These are phyloP conservation scores for Adansonia digitata DNA, from an alignment of 345 rosid species.

Conservation along the genomic window DNA sequence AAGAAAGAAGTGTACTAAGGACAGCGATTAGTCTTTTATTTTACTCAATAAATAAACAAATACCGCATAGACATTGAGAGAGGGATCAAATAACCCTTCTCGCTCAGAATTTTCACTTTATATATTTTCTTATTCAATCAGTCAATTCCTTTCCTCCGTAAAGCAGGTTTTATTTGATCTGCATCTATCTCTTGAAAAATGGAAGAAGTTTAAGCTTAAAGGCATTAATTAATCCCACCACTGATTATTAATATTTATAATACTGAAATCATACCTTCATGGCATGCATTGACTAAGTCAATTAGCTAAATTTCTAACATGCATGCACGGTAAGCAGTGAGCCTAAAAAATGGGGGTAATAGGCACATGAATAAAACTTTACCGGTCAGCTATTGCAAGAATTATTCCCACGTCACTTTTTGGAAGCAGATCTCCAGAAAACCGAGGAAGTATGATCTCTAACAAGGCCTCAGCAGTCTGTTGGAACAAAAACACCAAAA, in stretches of 20 bases:
- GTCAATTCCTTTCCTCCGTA: not conserved
- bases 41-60: not conserved
- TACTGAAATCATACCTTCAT: not conserved
- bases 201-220: constrained; percentile 3
- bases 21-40: not conserved
- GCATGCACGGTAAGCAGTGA: not conserved
- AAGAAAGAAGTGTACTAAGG: not conserved
- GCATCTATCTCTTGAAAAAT: not conserved
- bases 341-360: constrained; percentile 2
- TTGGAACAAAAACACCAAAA: constrained; percentile 6
- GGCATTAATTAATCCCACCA: not conserved
- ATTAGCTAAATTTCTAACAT: not conserved
- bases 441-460: constrained; percentile 82
- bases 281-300: not conserved
- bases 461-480: constrained; percentile 92
- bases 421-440: constrained; percentile 85
- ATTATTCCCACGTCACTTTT: constrained; percentile 77
- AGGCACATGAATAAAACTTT: constrained; percentile 18
- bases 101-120: not conserved
- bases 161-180: not conserved
- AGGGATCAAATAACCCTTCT: not conserved
- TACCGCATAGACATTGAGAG: not conserved
- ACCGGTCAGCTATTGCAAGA: constrained; percentile 94
- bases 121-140: not conserved
- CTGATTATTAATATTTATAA: not conserved